These are phyloP conservation scores for Schizochytrium sp. DNA, from an alignment of 108 stramenopile species.

Conservation along the genomic window DNA sequence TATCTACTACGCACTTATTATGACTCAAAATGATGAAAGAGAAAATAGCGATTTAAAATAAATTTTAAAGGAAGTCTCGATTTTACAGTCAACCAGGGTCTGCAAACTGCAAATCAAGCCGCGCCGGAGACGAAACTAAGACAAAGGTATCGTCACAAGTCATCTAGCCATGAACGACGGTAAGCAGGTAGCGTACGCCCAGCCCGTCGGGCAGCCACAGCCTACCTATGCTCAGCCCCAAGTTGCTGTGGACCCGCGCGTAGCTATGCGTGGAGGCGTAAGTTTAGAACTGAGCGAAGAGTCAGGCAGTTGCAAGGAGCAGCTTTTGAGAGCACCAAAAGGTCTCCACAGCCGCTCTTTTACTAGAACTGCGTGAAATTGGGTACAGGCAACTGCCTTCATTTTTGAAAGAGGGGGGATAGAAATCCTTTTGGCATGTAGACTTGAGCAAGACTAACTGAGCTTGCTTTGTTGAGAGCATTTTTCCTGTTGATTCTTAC, in stretches of 20 bases:
- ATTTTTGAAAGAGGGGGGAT: no score
- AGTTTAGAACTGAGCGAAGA: background rate
- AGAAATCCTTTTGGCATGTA: background rate
- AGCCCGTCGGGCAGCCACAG: background rate
- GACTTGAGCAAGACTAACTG: background rate
- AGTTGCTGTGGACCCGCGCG: constrained; percentile 4
- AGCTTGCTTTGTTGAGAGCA: background rate
- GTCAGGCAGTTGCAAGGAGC: background rate
- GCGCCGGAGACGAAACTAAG: no score
- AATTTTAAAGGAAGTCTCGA: no score
- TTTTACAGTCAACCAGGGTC: no score
- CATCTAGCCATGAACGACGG: background rate
- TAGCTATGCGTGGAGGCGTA: constrained; percentile 25
- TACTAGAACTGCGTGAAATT: no score
- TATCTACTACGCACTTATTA: no score
- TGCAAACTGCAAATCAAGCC: no score
- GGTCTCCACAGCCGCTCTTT: background rate
- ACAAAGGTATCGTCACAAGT: no score
- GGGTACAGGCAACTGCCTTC: no score
- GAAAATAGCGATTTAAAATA: no score
- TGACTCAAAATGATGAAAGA: no score
- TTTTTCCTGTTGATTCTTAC: background rate
- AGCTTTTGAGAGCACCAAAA: background rate
- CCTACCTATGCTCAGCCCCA: background rate
- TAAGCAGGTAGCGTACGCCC: background rate